These are phyloP conservation scores for Toxoplasma gondii DNA, from an alignment of 169 alveolate genomes.

Conservation along the genomic window DNA sequence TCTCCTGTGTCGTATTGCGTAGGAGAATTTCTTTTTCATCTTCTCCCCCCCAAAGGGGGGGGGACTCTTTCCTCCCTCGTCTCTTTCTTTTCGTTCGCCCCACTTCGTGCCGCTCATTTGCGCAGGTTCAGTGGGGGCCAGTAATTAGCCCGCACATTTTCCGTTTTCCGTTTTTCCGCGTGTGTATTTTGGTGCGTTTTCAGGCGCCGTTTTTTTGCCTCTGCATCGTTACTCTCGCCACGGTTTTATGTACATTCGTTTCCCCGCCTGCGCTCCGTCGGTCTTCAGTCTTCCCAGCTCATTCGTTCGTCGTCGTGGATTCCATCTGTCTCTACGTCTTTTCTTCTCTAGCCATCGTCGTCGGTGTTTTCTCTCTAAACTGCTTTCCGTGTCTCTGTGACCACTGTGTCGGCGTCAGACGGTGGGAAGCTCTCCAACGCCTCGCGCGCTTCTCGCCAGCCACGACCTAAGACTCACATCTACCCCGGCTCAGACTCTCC, in stretches of 20 bases:
- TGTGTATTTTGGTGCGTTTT: background rate
- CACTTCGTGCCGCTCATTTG: background rate
- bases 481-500: too few relatives aligned
- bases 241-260: background rate
- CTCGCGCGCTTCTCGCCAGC: too few relatives aligned
- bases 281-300: background rate
- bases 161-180: background rate
- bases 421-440: too few relatives aligned
- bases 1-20: background rate
- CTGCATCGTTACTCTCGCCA: background rate
- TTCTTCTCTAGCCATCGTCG: too few relatives aligned
- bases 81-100: constrained; percentile 30
- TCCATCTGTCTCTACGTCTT: background rate
- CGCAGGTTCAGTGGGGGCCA: background rate
- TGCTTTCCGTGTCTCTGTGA: too few relatives aligned
- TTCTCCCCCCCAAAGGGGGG: constrained; percentile 22
- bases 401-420: too few relatives aligned
- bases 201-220: background rate
- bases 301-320: background rate
- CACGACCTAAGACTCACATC: too few relatives aligned
- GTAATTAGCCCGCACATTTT: background rate
- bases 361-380: too few relatives aligned
- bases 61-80: constrained; percentile 2
- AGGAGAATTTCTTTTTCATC: background rate
- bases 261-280: background rate